Base-by-base conservation (phyloP, 1,284 basidiomycete genomes). In the Ceratobasidium theobromae region DNA sequence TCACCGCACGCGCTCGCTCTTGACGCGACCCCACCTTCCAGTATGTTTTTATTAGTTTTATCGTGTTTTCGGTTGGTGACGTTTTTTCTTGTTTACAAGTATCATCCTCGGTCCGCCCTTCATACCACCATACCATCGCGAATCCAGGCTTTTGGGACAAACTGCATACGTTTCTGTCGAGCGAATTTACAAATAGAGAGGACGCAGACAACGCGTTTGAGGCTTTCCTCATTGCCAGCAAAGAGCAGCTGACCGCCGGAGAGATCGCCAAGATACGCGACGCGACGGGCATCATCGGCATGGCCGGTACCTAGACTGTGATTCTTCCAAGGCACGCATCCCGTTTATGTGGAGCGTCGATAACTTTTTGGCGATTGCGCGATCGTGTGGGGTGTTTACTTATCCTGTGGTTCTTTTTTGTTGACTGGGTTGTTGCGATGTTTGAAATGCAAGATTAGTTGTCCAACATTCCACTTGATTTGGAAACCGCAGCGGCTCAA, bases 211-310 rank as follows among this genome's bases (percentile, higher is more conserved):
- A 75, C 18, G 88, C 86, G 5, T 91, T 88, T 72, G 89, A 92
- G 74, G 83, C 88, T 69, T 92, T 89, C 75, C 80, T 92, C 67
- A 79, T 84, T 49, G 87, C 85, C 0, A 85, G 82, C 73, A 92
- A 92, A 72, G 84, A 83, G 9, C 78, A 80, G 11, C 79, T 92
- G 69, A 87, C 84, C 3, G 82, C 86, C 0, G 84, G 79, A 71
- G 87, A 92, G 73, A 88, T 92, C 67, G 89, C 89, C 27, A 88
- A 82, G 77, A 89, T 92, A 72, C 82, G 89, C 33, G 89, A 91
- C 73, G 79, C 80, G 28, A 86, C 89, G 43, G 89, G 88, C 18
- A 80, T 91, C 38, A 79, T 85, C 53, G 89, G 90, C 9, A 92
- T 92, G 89, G 86, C 84, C 33, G 89, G 89, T 32, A 87, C 83